These are phyloP conservation scores for Dianthus caryophyllus DNA, from an alignment of 148 eudicot genomes.

Conservation along the genomic window DNA sequence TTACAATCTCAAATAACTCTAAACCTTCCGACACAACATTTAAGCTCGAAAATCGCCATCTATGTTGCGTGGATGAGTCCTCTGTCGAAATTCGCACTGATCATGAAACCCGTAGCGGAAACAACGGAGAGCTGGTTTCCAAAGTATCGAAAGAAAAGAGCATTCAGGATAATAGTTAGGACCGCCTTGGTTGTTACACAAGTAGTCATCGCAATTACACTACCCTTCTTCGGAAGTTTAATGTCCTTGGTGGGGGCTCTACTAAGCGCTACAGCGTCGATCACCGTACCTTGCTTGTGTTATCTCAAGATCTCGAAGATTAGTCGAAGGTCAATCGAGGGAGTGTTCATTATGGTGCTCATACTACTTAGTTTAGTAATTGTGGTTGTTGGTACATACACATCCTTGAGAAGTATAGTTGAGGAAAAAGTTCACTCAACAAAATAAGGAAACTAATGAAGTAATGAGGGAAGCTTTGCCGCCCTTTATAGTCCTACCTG, in stretches of 20 bases:
- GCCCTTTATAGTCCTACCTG: too few species aligned
- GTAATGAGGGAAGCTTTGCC: too few species aligned
- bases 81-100: conserved; percentile 42
- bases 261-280: conserved; percentile 41
- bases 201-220: conserved; percentile 39
- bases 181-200: conserved; percentile 51
- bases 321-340: conserved; percentile 28
- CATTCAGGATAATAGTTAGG: conserved; percentile 35
- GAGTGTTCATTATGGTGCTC: conserved; percentile 32
- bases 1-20: conserved; percentile 47
- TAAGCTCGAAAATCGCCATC: conserved; percentile 51
- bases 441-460: neutral
- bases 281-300: conserved; percentile 59
- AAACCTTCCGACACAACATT: conserved; percentile 40
- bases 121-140: conserved; percentile 36
- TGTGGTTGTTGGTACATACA: conserved; percentile 44
- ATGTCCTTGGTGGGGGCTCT: conserved; percentile 66
- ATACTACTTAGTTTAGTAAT: conserved; percentile 33
- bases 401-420: conserved; percentile 38
- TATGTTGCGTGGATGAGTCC: conserved; percentile 50
- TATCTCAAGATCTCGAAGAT: conserved; percentile 48
- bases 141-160: conserved; percentile 15
- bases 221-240: conserved; percentile 68
- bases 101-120: conserved; percentile 45
- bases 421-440: conserved; percentile 14